Evolutionary conservation across 345 rosid genomes (phyloP), one percentile per base, ranked within the genome.

Genomic region (Pseudoturritis turrita): DNA sequence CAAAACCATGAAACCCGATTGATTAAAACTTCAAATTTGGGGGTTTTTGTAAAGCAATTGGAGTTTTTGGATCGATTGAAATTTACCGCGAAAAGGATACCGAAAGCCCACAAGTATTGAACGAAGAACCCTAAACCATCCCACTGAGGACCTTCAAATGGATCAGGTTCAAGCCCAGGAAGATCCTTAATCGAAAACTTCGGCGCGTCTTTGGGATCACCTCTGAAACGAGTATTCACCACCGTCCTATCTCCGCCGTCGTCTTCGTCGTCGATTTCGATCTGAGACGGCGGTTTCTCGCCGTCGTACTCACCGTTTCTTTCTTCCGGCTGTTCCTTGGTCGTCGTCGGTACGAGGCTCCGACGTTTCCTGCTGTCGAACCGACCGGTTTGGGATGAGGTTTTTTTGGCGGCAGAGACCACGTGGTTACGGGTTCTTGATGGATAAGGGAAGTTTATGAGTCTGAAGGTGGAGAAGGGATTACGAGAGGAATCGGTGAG

Each of bases 91-190:
- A 94, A 94, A 53, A 84, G 75, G 66, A 91, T 78, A 46, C 92
- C 97, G 37, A 94, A 86, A 68, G 97, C 98, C 97, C 97, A 94
- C 58, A 91, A 37, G 69, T 90, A 93, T 75, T 93, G 87, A 50
- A 90, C 81, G 58, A 90, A 77, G 89, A 93, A 93, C 10, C 97
- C 97, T 25, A 91, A 37, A 59, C 76, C 88, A 59, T 91, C 97
- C 91, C 90, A 94, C 81, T 88, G 81, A 3, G 80, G 63, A 13
- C 97, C 98, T 81, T 94, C 98, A 83, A 88, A 94, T 65, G 89
- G 90, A 76, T 83, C 86, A 6, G 89, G 62, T 58, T 89, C 72
- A 47, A 71, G 65, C 9, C 96, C 90, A 0, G 87, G 92, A 66
- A 90, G 96, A 47, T 83, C 83, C 52, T 92, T 82, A 56, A 89